Conservation (phyloP, 192 early-diverging fungal species). For the Backusella mclennaniae region DNA sequence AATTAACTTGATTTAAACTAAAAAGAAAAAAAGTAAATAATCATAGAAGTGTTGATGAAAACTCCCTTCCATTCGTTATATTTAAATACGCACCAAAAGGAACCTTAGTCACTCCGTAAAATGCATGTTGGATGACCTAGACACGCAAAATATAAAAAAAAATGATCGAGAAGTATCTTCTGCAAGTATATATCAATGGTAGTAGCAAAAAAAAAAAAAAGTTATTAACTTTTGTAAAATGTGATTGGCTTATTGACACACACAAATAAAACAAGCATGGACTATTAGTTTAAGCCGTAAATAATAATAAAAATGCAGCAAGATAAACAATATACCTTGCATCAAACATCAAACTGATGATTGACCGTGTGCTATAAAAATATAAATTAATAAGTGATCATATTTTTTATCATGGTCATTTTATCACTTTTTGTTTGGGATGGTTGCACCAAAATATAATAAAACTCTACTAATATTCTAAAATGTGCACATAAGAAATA, state of each 20-base stretch:
- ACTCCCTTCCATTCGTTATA: not conserved
- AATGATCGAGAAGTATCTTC: not conserved
- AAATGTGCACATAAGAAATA: not conserved
- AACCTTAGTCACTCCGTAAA: not conserved
- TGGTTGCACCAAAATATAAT: not conserved
- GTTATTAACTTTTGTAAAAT: not conserved
- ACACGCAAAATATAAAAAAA: not conserved
- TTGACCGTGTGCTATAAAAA: not conserved
- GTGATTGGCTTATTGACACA: not conserved
- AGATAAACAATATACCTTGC: not conserved
- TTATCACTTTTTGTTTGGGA: not conserved
- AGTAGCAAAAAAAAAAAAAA: not conserved
- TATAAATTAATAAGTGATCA: not conserved
- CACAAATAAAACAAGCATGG: not conserved
- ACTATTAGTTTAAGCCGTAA: not conserved
- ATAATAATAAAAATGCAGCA: not conserved
- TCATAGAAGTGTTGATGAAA: not conserved
- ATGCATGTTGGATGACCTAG: not conserved
- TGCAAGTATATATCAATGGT: not conserved
- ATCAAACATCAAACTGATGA: not conserved
- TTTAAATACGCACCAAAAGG: not conserved
- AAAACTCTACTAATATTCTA: not conserved
- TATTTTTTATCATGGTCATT: not conserved
- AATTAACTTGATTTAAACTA: not conserved
- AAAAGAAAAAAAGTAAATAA: not conserved